A percentile compares a stretch with the other conserved stretches of the same genome.
phyloP scores from a whole-genome alignment of 2,329 filamentous ascomycete species.

The Ophiocordyceps unilateralis region DNA sequence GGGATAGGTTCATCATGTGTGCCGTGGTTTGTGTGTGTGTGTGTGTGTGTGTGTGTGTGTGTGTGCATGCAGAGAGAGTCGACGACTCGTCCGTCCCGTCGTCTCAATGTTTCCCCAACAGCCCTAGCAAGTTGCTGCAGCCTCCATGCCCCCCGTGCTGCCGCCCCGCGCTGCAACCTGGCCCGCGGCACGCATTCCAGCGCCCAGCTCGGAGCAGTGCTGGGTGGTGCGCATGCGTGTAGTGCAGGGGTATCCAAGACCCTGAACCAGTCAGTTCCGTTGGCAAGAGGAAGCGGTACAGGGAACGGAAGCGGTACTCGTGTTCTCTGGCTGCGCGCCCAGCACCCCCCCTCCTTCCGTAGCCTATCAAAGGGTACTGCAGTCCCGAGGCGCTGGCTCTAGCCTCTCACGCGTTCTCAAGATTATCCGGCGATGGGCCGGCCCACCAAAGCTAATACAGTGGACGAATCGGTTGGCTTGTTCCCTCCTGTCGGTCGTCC shows the following conservation, averaged over 20 bases:
- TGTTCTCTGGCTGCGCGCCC: neutral
- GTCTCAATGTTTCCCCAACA: too few relatives aligned
- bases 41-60: too few relatives aligned
- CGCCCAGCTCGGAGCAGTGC: neutral
- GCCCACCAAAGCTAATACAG: neutral
- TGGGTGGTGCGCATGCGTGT: neutral
- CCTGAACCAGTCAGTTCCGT: neutral
- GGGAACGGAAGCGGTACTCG: neutral
- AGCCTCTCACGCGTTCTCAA: neutral
- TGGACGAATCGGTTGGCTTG: neutral
- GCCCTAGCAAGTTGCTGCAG: too few relatives aligned
- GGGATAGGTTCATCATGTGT: too few relatives aligned
- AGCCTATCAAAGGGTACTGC: neutral
- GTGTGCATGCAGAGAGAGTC: too few relatives aligned
- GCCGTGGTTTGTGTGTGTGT: too few relatives aligned
- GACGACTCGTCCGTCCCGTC: too few relatives aligned
- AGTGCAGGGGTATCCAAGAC: neutral
- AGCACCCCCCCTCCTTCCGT: neutral
- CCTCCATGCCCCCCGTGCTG: too few relatives aligned
- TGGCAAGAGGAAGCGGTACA: neutral
- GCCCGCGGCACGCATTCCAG: neutral
- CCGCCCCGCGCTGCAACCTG: neutral
- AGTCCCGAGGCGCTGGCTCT: neutral
- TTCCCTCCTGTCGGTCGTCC: neutral
- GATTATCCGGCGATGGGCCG: neutral